Evolutionary conservation across 495 filamentous ascomycete genomes (phyloP).

Genomic region (Aspergillus egyptiacus): DNA sequence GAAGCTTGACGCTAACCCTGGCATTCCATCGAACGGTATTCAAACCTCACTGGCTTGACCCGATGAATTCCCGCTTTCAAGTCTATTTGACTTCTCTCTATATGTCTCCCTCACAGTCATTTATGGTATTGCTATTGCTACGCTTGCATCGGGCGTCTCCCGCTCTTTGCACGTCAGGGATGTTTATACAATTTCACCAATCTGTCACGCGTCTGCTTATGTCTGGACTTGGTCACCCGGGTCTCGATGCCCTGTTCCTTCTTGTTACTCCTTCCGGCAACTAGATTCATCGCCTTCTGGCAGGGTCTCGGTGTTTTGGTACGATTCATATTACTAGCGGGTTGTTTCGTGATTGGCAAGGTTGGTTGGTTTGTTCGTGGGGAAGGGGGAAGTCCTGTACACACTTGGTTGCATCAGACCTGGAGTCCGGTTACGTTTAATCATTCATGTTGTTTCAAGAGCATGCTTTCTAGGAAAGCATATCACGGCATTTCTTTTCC

Average conservation of each 20-base stretch:
- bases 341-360: constrained; percentile 12
- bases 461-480: constrained; percentile 6
- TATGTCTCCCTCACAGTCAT: not conserved
- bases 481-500: not conserved
- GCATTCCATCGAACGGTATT: constrained; percentile 27
- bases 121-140: not conserved
- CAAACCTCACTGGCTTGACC: constrained; percentile 38
- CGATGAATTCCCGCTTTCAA: not conserved
- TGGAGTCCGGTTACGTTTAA: constrained; percentile 21
- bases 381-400: constrained; percentile 16
- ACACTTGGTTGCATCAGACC: constrained; percentile 19
- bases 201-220: not conserved
- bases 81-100: constrained; percentile 3
- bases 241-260: not conserved
- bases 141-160: constrained; percentile 1
- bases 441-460: constrained; percentile 12
- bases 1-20: constrained; percentile 38
- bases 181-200: not conserved
- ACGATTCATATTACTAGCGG: constrained; percentile 12
- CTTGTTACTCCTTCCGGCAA: not conserved
- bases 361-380: constrained; percentile 11
- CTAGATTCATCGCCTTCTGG: constrained; percentile 12
- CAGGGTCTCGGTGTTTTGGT: constrained; percentile 14
- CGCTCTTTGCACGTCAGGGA: not conserved
- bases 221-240: not conserved